A percentile compares a stretch with the other conserved stretches of the same genome.
Conservation (phyloP, 2,329 filamentous ascomycete species). For the Drechmeria coniospora region DNA sequence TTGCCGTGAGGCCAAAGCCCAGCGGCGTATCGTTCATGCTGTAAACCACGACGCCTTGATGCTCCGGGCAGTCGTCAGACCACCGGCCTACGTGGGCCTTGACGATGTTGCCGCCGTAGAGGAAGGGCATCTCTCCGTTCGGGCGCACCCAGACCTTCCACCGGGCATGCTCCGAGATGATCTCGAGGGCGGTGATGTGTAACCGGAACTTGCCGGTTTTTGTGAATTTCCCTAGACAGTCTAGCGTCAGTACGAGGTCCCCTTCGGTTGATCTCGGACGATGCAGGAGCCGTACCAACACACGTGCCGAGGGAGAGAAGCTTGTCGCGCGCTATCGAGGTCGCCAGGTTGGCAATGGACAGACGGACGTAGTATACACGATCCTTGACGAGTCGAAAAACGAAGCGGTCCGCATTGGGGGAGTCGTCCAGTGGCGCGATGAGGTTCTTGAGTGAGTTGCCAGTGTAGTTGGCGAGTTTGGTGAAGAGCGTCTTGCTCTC, state of each 20-base stretch:
- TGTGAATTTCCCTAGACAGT: slow-evolving; percentile 64
- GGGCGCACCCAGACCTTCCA: slow-evolving; percentile 97
- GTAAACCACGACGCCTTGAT: slow-evolving; percentile 80
- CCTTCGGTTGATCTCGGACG: background rate
- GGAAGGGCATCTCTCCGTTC: slow-evolving; percentile 93
- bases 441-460: slow-evolving; percentile 70
- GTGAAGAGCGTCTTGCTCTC: slow-evolving; percentile 74
- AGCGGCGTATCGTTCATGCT: slow-evolving; percentile 87
- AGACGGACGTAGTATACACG: slow-evolving; percentile 87
- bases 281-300: slow-evolving; percentile 32
- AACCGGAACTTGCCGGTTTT: slow-evolving; percentile 93
- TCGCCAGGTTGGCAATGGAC: slow-evolving; percentile 81
- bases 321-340: slow-evolving; percentile 65
- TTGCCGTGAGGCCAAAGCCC: slow-evolving; percentile 85
- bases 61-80: slow-evolving; percentile 85
- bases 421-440: slow-evolving; percentile 58
- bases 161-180: slow-evolving; percentile 78
- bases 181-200: slow-evolving; percentile 76
- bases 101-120: slow-evolving; percentile 85
- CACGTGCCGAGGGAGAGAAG: slow-evolving; percentile 82
- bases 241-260: background rate
- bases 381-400: slow-evolving; percentile 69
- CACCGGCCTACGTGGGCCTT: slow-evolving; percentile 58
- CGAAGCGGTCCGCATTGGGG: slow-evolving; percentile 58
- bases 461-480: slow-evolving; percentile 89